These are phyloP conservation scores for Gamsiella multidivaricata DNA, from an alignment of 192 early-diverging fungal genomes.

Conservation along the genomic window DNA sequence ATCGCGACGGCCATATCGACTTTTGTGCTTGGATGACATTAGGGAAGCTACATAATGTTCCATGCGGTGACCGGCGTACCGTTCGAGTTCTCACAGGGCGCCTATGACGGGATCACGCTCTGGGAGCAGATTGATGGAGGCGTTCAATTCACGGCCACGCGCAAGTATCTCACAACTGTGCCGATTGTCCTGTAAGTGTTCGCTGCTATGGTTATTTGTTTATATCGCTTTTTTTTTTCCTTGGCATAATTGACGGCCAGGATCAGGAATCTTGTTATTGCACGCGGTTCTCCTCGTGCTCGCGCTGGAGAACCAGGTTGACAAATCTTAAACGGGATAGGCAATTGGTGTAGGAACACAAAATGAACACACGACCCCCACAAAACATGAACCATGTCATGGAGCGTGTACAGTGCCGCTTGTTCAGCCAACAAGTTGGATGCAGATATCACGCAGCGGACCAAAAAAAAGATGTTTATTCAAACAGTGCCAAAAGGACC, in stretches of 20 bases:
- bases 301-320: too few relatives aligned
- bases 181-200: slow-evolving; percentile 91
- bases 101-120: slow-evolving; percentile 90
- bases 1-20: too few relatives aligned
- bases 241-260: too few relatives aligned
- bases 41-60: slow-evolving; percentile 96
- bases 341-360: neutral
- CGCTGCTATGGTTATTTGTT: neutral
- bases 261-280: neutral
- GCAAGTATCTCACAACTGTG: slow-evolving; percentile 94
- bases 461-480: too few relatives aligned
- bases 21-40: too few relatives aligned
- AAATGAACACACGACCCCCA: neutral
- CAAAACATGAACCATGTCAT: too few relatives aligned
- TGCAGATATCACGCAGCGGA: too few relatives aligned
- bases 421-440: too few relatives aligned
- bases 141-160: slow-evolving; percentile 95
- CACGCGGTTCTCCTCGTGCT: neutral
- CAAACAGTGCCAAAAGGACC: too few relatives aligned
- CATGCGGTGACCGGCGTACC: slow-evolving; percentile 96
- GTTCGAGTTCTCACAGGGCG: slow-evolving; percentile 93
- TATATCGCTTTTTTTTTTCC: neutral
- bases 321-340: neutral
- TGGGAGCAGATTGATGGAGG: slow-evolving; percentile 99
- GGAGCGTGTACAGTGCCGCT: too few relatives aligned